phyloP scores from a whole-genome alignment of 1,139 yeast species.

The Pichia sp. region DNA sequence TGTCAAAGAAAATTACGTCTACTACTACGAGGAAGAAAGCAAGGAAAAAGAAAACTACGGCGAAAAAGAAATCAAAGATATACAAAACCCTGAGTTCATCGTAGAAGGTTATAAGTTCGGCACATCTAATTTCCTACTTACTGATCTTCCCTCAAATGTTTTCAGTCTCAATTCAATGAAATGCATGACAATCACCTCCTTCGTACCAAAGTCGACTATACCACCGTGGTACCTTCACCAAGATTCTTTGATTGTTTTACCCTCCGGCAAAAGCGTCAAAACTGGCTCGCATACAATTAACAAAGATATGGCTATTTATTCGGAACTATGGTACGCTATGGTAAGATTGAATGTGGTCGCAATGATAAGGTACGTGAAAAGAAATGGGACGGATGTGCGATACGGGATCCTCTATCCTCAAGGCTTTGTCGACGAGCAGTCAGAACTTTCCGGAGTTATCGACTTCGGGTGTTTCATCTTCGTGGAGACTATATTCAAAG shows the following conservation, averaged over 20 bases:
- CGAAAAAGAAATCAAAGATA: conserved; percentile 8
- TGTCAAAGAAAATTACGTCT: conserved; percentile 5
- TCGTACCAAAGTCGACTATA: conserved; percentile 42
- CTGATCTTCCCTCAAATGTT: conserved; percentile 10
- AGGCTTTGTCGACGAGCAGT: conserved; percentile 12
- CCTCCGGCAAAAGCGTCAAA: conserved; percentile 17
- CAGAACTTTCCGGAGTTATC: conserved; percentile 8
- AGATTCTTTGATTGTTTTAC: conserved; percentile 54
- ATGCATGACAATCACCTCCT: conserved; percentile 45
- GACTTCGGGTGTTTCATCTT: conserved; percentile 35
- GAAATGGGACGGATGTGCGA: conserved; percentile 44
- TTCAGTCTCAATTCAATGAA: conserved; percentile 11
- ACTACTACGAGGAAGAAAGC: conserved; percentile 5
- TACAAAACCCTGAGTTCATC: conserved; percentile 6
- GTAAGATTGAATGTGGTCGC: conserved; percentile 47
- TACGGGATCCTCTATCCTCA: conserved; percentile 57
- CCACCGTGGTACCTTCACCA: conserved; percentile 59
- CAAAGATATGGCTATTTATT: conserved; percentile 44
- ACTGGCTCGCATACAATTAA: conserved; percentile 2
- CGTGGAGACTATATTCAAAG: conserved; percentile 66
- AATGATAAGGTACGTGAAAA: conserved; percentile 59
- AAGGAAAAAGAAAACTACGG: neutral
- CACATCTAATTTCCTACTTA: conserved; percentile 9
- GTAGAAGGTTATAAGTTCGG: conserved; percentile 15
- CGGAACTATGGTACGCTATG: conserved; percentile 55